Base-by-base conservation (phyloP, 2,329 filamentous ascomycete species). In the Colletotrichum siamense region DNA sequence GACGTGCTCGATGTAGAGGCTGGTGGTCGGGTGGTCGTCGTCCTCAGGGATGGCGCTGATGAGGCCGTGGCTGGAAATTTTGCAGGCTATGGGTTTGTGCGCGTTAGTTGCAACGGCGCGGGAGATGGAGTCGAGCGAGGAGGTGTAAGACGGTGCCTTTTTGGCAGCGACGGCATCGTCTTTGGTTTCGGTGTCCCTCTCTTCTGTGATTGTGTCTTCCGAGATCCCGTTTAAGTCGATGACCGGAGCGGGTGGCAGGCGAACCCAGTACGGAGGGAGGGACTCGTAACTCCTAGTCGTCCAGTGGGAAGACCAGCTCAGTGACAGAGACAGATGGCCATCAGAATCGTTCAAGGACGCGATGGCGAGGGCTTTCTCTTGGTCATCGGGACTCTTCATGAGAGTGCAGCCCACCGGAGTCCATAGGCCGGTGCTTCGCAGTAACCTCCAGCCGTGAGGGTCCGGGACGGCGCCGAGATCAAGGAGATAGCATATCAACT, bases 391-490 rank as follows among this genome's bases (percentile, higher is more conserved):
- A 1, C 88, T 89, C 77, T 86, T 86, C 85, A 93, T 87, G 69
- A 93, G 81, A 0, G 88, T 84, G 39, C 91, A 92, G 6, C 91
- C 91, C 1, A 88, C 87, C 0, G 92, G 91, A 4, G 91, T 91
- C 91, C 91, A 93, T 3, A 93, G 79, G 0, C 91, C 91, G 7
- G 90, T 90, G 0, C 88, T 88, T 30, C 90, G 86, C 73, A 93
- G 78, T 78, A 92, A 82, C 55, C 87, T 88, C 88, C 91, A 92
- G 3, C 91, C 91, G 66, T 90, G 89, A 0, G 89, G 82, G 73
- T 92, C 90, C 0, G 92, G 91, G 4, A 92, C 85, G 3, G 92
- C 92, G 3, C 92, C 92, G 10, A 93, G 85, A 81, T 94, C 92
- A 3, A 94, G 82, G 44, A 94, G 83, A 76, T 94, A 94, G 30